Percentiles rank a stretch among this genome's conserved stretches.
phyloP scores from a whole-genome alignment of 805 yeast species.

The Candida maesae region DNA sequence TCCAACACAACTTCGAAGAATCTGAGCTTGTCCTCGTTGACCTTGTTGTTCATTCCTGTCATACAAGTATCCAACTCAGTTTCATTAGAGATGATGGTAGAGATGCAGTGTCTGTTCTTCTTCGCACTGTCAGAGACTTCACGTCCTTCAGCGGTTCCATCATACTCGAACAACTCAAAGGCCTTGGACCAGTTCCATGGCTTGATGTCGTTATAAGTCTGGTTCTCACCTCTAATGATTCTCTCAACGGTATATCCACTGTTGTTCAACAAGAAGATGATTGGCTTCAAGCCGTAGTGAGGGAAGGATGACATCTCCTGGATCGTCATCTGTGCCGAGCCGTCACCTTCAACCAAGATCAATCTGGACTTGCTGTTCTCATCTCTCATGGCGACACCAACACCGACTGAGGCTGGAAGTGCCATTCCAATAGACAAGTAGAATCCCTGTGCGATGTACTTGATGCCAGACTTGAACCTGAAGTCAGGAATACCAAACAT shows the following conservation, averaged over 20 bases:
- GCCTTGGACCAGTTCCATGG: conserved; percentile 82
- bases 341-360: conserved; percentile 82
- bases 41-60: conserved; percentile 32
- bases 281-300: conserved; percentile 57
- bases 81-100: conserved; percentile 34
- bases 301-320: conserved; percentile 74
- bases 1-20: conserved; percentile 60
- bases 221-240: conserved; percentile 71
- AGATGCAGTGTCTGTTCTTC: conserved; percentile 26
- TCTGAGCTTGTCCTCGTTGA: conserved; percentile 34
- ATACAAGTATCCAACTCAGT: conserved; percentile 31
- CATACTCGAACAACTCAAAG: conserved; percentile 52
- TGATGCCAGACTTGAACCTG: conserved; percentile 50
- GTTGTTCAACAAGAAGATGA: conserved; percentile 75
- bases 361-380: conserved; percentile 48
- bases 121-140: conserved; percentile 29
- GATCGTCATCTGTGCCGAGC: conserved; percentile 91
- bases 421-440: conserved; percentile 89
- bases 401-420: conserved; percentile 82
- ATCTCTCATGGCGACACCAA: conserved; percentile 68
- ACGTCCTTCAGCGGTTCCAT: conserved; percentile 26
- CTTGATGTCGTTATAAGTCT: conserved; percentile 78
- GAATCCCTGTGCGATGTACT: conserved; percentile 62
- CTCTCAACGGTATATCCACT: conserved; percentile 90
- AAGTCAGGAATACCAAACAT: conserved; percentile 74